Percentiles rank a stretch among this genome's conserved stretches.
phyloP scores from a whole-genome alignment of 768 basidiomycete species.

The Suillus americanus region DNA sequence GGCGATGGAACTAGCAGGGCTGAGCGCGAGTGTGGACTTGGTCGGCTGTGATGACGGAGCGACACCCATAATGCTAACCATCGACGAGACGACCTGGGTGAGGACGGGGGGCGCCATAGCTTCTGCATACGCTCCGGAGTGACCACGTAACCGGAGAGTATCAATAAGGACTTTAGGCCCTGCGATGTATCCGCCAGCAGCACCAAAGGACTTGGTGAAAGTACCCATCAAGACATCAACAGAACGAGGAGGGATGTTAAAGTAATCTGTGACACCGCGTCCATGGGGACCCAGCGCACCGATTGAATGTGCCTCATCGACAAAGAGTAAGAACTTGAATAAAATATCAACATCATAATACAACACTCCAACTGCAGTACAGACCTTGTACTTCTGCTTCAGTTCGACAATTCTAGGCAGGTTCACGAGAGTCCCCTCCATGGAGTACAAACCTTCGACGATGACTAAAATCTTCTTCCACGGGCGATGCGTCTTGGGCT shows the following conservation, averaged over 20 bases:
- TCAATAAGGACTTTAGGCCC: slow-evolving; percentile 82
- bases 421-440: slow-evolving; percentile 96
- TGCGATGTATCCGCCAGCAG: slow-evolving; percentile 93
- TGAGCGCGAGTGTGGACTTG: slow-evolving; percentile 33
- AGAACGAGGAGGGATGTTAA: slow-evolving; percentile 72
- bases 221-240: slow-evolving; percentile 98
- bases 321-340: slow-evolving; percentile 85
- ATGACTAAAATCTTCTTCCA: slow-evolving; percentile 98
- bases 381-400: slow-evolving; percentile 93
- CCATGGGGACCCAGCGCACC: slow-evolving; percentile 94
- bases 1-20: slow-evolving; percentile 31
- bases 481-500: slow-evolving; percentile 96
- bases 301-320: slow-evolving; percentile 98
- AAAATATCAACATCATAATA: slow-evolving; percentile 19
- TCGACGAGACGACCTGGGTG: slow-evolving; percentile 86
- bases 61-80: slow-evolving; percentile 97
- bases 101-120: slow-evolving; percentile 88
- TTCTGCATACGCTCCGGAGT: slow-evolving; percentile 86
- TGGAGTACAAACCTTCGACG: slow-evolving; percentile 95
- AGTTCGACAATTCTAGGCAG: slow-evolving; percentile 77
- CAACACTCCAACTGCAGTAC: slow-evolving; percentile 12
- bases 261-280: slow-evolving; percentile 95
- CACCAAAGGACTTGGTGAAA: slow-evolving; percentile 93
- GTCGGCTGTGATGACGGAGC: slow-evolving; percentile 36
- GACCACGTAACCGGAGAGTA: slow-evolving; percentile 74